Evolutionary conservation across 2,329 filamentous ascomycete genomes (phyloP).

Genomic region (Penicillium sp.): DNA sequence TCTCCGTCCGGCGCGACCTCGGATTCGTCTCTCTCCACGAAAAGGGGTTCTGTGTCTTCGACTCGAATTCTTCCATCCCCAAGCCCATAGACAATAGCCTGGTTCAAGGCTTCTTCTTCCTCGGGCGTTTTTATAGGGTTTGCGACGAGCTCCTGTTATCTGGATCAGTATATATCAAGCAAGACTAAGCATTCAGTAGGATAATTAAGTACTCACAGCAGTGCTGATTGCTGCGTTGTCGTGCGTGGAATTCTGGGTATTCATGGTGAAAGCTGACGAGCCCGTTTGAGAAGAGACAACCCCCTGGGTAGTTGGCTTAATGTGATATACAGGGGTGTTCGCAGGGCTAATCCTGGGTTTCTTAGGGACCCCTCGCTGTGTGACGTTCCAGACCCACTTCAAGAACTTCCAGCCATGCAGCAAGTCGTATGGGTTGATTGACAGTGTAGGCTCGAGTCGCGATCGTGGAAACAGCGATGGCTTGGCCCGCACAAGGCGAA

Average conservation of each 20-base stretch:
- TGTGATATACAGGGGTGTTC: background rate
- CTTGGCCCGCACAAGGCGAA: background rate
- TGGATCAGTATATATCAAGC: background rate
- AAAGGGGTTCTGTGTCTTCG: background rate
- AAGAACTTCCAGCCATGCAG: background rate
- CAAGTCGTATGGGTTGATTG: background rate
- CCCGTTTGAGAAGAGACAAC: background rate
- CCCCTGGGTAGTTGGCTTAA: background rate
- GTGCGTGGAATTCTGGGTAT: background rate
- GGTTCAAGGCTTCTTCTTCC: background rate
- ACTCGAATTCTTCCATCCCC: background rate
- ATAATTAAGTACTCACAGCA: background rate
- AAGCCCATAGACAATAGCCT: background rate
- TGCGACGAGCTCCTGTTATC: background rate
- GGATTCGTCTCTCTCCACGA: background rate
- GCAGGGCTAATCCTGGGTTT: background rate
- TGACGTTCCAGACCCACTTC: background rate
- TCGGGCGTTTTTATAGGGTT: background rate
- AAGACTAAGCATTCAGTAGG: too few relatives aligned
- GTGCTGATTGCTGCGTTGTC: background rate
- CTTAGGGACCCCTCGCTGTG: background rate
- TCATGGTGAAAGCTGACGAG: background rate
- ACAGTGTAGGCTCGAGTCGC: background rate
- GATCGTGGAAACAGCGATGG: background rate
- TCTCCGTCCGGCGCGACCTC: background rate